Evolutionary conservation across 352 stramenopile genomes (phyloP).

Genomic region (Phytophthora pini): DNA sequence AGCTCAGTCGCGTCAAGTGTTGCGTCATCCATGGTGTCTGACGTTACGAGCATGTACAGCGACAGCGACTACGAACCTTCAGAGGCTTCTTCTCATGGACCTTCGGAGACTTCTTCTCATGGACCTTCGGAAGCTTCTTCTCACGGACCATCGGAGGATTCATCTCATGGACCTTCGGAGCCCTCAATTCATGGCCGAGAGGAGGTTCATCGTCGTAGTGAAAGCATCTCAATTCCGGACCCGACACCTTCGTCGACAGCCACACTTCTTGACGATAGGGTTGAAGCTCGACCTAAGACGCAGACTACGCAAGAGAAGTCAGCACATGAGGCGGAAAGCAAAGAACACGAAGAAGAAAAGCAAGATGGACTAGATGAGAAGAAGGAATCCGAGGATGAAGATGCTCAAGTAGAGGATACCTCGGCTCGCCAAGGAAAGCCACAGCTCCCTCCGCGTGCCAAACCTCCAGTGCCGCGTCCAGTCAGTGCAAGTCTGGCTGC

Average conservation of each 20-base stretch:
- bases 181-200: constrained; percentile 10
- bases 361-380: constrained; percentile 6
- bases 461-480: constrained; percentile 23
- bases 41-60: constrained; percentile 39
- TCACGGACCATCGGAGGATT: not conserved
- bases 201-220: constrained; percentile 43
- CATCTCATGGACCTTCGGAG: constrained; percentile 9
- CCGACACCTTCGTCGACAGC: constrained; percentile 33
- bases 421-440: constrained; percentile 9
- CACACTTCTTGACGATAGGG: constrained; percentile 29
- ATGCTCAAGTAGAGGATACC: constrained; percentile 16
- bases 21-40: constrained; percentile 36
- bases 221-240: constrained; percentile 68
- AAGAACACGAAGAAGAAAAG: constrained; percentile 16
- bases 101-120: constrained; percentile 11
- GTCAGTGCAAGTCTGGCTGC: constrained; percentile 34
- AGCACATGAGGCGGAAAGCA: constrained; percentile 4
- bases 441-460: constrained; percentile 24
- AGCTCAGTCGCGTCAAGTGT: constrained; percentile 39
- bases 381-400: constrained; percentile 3
- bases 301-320: constrained; percentile 8
- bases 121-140: constrained; percentile 2
- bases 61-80: constrained; percentile 37
- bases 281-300: constrained; percentile 17
- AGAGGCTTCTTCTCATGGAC: constrained; percentile 21